Evolutionary conservation across 1,284 basidiomycete species (phyloP).

Genomic region (Grifola frondosa): DNA sequence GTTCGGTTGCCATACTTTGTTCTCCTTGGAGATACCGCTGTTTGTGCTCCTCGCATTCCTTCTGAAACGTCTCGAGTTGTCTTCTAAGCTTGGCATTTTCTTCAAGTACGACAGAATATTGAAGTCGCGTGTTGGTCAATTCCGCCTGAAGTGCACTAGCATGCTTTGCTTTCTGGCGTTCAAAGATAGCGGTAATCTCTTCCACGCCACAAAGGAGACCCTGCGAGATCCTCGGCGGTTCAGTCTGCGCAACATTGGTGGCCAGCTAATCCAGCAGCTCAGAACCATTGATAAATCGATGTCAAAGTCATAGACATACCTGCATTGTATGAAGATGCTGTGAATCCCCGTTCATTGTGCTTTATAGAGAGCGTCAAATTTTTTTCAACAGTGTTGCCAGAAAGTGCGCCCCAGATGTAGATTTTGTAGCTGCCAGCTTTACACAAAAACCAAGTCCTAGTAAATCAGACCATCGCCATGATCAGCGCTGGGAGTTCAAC

Average conservation of each 20-base stretch:
- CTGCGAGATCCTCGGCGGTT: slow-evolving; percentile 4
- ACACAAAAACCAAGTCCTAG: too few relatives aligned
- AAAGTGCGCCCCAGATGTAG: not conserved
- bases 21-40: too few relatives aligned
- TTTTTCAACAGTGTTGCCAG: not conserved
- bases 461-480: too few relatives aligned
- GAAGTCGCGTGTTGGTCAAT: slow-evolving; percentile 3
- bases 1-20: too few relatives aligned
- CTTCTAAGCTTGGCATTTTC: not conserved
- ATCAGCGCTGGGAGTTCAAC: too few relatives aligned
- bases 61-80: not conserved
- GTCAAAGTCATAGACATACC: not conserved
- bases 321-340: not conserved
- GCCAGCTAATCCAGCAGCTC: too few relatives aligned
- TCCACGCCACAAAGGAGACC: slow-evolving; percentile 11
- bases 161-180: not conserved
- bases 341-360: not conserved
- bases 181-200: slow-evolving; percentile 6
- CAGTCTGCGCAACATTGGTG: too few relatives aligned
- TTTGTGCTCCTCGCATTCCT: slow-evolving; percentile 3
- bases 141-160: not conserved
- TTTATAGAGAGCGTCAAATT: not conserved
- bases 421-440: not conserved
- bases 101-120: not conserved
- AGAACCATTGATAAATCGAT: too few relatives aligned